Conservation (phyloP, 345 rosid species). For the Cardamine chenopodiifolia region DNA sequence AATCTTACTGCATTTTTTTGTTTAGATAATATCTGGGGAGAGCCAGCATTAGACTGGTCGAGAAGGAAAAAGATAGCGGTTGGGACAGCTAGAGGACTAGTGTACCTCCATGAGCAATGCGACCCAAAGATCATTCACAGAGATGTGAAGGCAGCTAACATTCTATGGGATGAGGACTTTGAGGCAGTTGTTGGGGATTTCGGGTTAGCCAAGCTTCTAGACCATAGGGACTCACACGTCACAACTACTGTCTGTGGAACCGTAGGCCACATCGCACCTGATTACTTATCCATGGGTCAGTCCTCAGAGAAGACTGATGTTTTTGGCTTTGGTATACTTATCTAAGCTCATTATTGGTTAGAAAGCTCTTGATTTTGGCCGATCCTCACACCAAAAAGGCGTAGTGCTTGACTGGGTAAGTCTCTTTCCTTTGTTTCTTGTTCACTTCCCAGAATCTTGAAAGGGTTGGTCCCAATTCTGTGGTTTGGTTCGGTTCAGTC, state of each 20-base stretch:
- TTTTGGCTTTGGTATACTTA: slow-evolving; percentile 90
- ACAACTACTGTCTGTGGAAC: slow-evolving; percentile 97
- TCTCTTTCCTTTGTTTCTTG: slow-evolving; percentile 27
- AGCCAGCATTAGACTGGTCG: slow-evolving; percentile 83
- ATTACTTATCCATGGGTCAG: slow-evolving; percentile 87
- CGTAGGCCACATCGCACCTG: slow-evolving; percentile 92
- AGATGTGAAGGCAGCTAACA: slow-evolving; percentile 96
- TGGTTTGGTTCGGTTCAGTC: background rate
- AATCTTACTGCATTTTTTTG: background rate
- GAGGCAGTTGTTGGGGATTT: slow-evolving; percentile 99
- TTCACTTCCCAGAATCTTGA: slow-evolving; percentile 3
- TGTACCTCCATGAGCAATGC: slow-evolving; percentile 91
- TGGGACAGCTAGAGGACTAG: slow-evolving; percentile 87
- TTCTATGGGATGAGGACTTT: slow-evolving; percentile 82
- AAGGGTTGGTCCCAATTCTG: background rate
- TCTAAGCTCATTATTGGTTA: slow-evolving; percentile 89
- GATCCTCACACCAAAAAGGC: slow-evolving; percentile 84
- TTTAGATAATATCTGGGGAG: slow-evolving; percentile 66
- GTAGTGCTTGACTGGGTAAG: slow-evolving; percentile 95
- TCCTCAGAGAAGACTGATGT: slow-evolving; percentile 96
- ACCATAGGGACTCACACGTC: slow-evolving; percentile 91
- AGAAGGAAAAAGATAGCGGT: slow-evolving; percentile 82
- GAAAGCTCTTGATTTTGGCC: slow-evolving; percentile 86
- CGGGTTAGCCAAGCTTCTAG: slow-evolving; percentile 94
- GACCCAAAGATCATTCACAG: slow-evolving; percentile 95